phyloP scores from a whole-genome alignment of 805 yeast species.

The Naumovozyma baii region DNA sequence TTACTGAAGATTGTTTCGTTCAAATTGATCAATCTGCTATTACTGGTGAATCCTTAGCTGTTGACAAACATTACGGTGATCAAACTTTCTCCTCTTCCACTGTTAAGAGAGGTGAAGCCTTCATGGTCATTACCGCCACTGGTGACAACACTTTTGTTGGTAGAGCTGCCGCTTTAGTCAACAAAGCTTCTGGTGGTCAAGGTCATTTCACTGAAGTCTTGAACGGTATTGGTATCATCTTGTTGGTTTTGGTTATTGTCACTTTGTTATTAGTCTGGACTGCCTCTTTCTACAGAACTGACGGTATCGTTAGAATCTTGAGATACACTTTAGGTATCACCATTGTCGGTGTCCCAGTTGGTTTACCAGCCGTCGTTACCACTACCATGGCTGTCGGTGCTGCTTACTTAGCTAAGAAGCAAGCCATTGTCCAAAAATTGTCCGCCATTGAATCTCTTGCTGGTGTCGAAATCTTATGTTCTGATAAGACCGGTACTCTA shows the following conservation, averaged over 20 bases:
- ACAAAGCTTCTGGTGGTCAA: conserved; percentile 83
- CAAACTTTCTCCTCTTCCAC: conserved; percentile 85
- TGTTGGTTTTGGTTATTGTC: conserved; percentile 77
- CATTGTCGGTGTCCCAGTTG: conserved; percentile 96
- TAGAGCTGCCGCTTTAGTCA: conserved; percentile 93
- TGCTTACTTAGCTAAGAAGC: conserved; percentile 93
- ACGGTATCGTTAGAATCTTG: conserved; percentile 75
- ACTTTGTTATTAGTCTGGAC: conserved; percentile 86
- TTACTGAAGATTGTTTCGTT: conserved; percentile 73
- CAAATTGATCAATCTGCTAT: conserved; percentile 95
- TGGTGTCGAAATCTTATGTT: conserved; percentile 95
- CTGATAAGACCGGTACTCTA: conserved; percentile 96
- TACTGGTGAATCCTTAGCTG: conserved; percentile 96
- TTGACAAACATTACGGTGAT: conserved; percentile 85
- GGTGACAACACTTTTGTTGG: conserved; percentile 95
- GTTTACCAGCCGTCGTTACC: conserved; percentile 97
- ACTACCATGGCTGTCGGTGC: conserved; percentile 99
- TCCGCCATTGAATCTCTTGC: conserved; percentile 96
- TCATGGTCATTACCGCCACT: conserved; percentile 88
- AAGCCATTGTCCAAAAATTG: conserved; percentile 93
- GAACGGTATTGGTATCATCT: conserved; percentile 93
- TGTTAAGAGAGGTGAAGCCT: conserved; percentile 91
- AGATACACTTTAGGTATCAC: conserved; percentile 92
- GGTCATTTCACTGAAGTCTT: conserved; percentile 97
- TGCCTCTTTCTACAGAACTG: conserved; percentile 90